phyloP scores from a whole-genome alignment of 768 basidiomycete species.

The Hypholoma sublateritium region DNA sequence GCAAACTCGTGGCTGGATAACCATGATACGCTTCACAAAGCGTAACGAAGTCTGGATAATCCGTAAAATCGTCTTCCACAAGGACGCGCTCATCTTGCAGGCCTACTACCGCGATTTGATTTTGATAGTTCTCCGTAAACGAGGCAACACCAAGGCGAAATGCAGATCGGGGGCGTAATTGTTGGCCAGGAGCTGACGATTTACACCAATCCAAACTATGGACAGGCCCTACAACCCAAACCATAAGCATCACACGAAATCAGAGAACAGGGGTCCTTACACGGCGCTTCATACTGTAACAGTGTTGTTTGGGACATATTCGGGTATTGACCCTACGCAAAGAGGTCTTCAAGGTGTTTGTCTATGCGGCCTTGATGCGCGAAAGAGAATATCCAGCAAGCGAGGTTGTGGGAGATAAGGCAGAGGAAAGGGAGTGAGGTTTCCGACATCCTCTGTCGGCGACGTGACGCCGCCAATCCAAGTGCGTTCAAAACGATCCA shows the following conservation, averaged over 20 bases:
- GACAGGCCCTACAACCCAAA: conserved; percentile 65
- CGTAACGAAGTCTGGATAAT: conserved; percentile 85
- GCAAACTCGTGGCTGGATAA: conserved; percentile 91
- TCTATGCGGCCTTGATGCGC: no score
- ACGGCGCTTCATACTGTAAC: conserved; percentile 83
- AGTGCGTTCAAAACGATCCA: no score
- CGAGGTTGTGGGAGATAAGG: no score
- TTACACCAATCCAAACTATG: conserved; percentile 90
- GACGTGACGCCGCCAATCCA: no score
- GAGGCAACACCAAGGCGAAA: conserved; percentile 88
- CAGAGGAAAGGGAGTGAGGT: no score
- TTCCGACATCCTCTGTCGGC: no score
- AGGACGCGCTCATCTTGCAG: conserved; percentile 86
- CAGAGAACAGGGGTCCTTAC: conserved; percentile 43
- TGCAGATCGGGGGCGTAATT: conserved; percentile 68
- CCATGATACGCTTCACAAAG: conserved; percentile 84
- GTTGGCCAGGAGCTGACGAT: conserved; percentile 70
- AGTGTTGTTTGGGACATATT: conserved; percentile 68
- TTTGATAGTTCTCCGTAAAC: conserved; percentile 80
- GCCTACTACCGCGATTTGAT: conserved; percentile 77
- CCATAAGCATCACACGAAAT: conserved; percentile 3
- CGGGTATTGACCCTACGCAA: background rate
- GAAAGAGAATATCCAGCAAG: no score
- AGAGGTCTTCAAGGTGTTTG: no score
- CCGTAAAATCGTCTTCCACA: conserved; percentile 79